phyloP scores from a whole-genome alignment of 2,329 filamentous ascomycete species.

The Ophiosphaerella herpotricha region DNA sequence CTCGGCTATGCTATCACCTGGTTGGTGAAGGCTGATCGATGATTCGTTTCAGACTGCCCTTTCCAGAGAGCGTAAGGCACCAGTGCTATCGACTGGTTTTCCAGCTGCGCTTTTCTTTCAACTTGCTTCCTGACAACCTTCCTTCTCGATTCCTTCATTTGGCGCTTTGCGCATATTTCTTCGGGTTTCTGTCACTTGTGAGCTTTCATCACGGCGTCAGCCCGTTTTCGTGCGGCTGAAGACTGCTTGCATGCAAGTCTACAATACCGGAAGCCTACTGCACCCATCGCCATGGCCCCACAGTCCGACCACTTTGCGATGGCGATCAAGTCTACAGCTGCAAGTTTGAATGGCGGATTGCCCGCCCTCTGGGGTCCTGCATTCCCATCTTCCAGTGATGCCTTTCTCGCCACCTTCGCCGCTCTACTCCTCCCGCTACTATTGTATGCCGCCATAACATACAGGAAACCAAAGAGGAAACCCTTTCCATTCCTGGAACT shows the following conservation, averaged over 20 bases:
- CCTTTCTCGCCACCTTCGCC: conserved; percentile 7
- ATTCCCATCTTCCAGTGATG: not conserved
- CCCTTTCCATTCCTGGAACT: conserved; percentile 38
- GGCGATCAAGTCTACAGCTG: too few relatives aligned
- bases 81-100: conserved; percentile 10
- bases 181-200: not conserved
- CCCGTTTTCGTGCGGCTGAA: too few relatives aligned
- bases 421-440: conserved; percentile 15
- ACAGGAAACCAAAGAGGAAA: conserved; percentile 26
- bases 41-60: conserved; percentile 15
- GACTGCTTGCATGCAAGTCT: too few relatives aligned
- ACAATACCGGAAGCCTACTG: too few relatives aligned
- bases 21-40: conserved; percentile 6
- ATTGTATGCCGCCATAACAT: conserved; percentile 10
- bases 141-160: not conserved
- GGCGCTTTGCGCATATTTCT: too few relatives aligned
- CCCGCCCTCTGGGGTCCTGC: too few relatives aligned
- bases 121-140: not conserved
- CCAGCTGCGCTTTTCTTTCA: not conserved
- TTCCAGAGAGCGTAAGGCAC: conserved; percentile 13
- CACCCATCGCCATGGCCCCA: too few relatives aligned
- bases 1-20: conserved; percentile 3
- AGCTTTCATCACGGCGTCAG: too few relatives aligned
- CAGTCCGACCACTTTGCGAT: too few relatives aligned
- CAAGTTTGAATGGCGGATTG: too few relatives aligned